Evolutionary conservation across 345 rosid genomes (phyloP).

Genomic region (Balakata baccata): DNA sequence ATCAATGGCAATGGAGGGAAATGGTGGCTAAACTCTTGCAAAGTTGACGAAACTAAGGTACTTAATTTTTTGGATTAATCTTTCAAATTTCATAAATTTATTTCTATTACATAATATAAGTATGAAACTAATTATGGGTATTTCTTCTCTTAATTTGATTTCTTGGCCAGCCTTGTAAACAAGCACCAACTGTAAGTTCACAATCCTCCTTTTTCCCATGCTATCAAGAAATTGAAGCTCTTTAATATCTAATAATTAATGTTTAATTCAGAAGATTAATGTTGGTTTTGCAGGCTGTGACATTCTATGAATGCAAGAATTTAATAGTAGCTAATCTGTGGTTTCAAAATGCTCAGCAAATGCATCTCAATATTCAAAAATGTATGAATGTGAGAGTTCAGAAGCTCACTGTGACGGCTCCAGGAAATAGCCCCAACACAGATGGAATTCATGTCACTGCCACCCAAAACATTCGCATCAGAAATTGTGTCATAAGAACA

Average conservation of each 20-base stretch:
- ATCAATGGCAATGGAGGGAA: conserved; percentile 73
- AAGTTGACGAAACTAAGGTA: conserved; percentile 66
- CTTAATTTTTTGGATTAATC: background rate
- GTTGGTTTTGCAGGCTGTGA: conserved; percentile 54
- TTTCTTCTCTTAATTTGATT: background rate
- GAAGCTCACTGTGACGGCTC: conserved; percentile 55
- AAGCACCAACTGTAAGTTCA: conserved; percentile 77
- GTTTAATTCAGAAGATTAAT: background rate
- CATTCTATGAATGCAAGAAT: conserved; percentile 58
- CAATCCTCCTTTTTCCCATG: background rate
- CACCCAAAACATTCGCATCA: conserved; percentile 57
- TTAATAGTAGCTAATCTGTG: conserved; percentile 53
- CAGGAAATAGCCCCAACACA: conserved; percentile 78
- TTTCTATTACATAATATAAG: background rate
- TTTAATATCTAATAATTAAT: background rate
- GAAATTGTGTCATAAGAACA: conserved; percentile 57
- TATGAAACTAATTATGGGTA: conserved; percentile 6
- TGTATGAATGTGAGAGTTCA: conserved; percentile 53
- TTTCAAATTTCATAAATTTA: background rate
- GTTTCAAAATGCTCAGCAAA: conserved; percentile 69
- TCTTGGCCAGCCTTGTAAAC: conserved; percentile 61
- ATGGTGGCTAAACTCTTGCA: conserved; percentile 93
- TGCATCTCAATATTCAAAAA: conserved; percentile 61
- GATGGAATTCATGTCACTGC: conserved; percentile 82
- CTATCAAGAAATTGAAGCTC: background rate